A percentile compares a stretch with the other conserved stretches of the same genome.
Conservation (phyloP, 2,329 filamentous ascomycete species). For the Fusarium zealandicum region DNA sequence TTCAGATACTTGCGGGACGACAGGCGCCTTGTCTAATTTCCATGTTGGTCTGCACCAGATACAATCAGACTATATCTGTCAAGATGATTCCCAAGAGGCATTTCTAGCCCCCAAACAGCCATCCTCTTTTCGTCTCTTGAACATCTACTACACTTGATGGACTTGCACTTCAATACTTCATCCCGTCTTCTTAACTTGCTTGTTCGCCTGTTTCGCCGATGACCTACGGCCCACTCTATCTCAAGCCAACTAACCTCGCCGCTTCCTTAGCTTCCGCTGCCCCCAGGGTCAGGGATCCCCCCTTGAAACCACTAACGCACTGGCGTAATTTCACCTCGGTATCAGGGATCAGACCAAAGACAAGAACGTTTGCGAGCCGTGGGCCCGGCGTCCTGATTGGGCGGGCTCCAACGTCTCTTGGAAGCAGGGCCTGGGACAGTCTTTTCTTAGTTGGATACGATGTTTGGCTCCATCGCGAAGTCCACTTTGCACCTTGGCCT, state of each 20-base stretch:
- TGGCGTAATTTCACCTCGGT: conserved; percentile 58
- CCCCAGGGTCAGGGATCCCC: conserved; percentile 45
- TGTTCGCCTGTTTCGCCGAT: conserved; percentile 24
- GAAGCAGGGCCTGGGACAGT: not conserved
- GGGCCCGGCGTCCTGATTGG: conserved; percentile 23
- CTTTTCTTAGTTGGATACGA: conserved; percentile 10
- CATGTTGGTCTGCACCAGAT: conserved; percentile 17
- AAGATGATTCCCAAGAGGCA: not conserved
- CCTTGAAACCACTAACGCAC: conserved; percentile 63
- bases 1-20: conserved; percentile 26
- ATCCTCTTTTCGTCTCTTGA: not conserved
- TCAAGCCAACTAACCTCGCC: conserved; percentile 29
- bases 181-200: not conserved
- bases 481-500: conserved; percentile 1
- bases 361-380: conserved; percentile 24
- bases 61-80: not conserved
- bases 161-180: not conserved
- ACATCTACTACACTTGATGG: not conserved
- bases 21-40: conserved; percentile 32
- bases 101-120: not conserved
- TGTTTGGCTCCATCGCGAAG: conserved; percentile 17
- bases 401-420: conserved; percentile 11
- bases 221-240: conserved; percentile 10
- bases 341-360: conserved; percentile 49
- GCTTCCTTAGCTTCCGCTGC: conserved; percentile 36